Conservation (phyloP, 2,329 filamentous ascomycete genomes). For the Curvularia hawaiiensis region DNA sequence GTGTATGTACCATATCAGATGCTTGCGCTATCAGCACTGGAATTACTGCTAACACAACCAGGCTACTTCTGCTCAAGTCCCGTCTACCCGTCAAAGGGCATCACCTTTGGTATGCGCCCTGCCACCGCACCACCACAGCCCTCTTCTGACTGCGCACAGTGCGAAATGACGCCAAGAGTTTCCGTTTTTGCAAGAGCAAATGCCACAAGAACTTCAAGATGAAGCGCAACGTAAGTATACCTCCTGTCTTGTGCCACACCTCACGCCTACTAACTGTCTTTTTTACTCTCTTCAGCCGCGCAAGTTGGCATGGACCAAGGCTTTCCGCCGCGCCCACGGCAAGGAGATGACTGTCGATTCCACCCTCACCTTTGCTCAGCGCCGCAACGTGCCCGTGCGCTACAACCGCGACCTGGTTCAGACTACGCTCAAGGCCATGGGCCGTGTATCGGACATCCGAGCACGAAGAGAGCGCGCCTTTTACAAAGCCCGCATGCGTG, state of each 20-base stretch:
- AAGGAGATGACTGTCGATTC: conserved; percentile 83
- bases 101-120: conserved; percentile 58
- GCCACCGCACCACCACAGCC: neutral
- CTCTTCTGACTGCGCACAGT: conserved; percentile 9
- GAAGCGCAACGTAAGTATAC: conserved; percentile 95
- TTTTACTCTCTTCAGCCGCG: conserved; percentile 5
- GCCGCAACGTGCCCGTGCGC: conserved; percentile 90
- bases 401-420: conserved; percentile 93
- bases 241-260: neutral
- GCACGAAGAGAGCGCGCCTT: conserved; percentile 84
- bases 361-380: conserved; percentile 88
- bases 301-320: conserved; percentile 55
- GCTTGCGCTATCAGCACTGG: conserved; percentile 49
- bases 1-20: neutral
- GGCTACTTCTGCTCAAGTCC: conserved; percentile 72
- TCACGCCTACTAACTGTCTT: neutral
- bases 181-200: conserved; percentile 66
- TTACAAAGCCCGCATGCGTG: conserved; percentile 91
- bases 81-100: conserved; percentile 51
- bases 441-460: conserved; percentile 85
- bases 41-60: neutral
- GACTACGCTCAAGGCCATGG: conserved; percentile 90
- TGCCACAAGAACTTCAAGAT: conserved; percentile 82
- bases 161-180: conserved; percentile 63
- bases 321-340: conserved; percentile 52